phyloP scores from a whole-genome alignment of 2,329 filamentous ascomycete species.

The Phialophora verrucosa region DNA sequence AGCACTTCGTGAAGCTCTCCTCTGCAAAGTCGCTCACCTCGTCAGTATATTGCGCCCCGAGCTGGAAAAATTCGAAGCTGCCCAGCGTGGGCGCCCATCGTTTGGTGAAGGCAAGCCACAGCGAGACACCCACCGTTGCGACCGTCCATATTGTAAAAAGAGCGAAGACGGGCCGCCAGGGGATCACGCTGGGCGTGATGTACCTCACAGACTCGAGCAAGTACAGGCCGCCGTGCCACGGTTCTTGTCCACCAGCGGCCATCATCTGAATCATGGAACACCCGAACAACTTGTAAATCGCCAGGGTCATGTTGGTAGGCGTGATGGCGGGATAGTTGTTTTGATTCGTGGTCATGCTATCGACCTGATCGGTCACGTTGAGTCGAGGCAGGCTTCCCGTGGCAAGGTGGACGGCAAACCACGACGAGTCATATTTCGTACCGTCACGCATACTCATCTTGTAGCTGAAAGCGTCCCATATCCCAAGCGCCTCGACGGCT shows the following conservation, averaged over 20 bases:
- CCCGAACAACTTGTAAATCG: not conserved
- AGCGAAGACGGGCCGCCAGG: not conserved
- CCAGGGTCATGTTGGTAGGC: not conserved
- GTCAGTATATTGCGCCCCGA: not conserved
- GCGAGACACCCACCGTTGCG: not conserved
- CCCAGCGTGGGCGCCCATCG: constrained; percentile 1
- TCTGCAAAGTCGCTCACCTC: not conserved
- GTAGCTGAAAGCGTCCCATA: not conserved
- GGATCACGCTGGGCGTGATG: not conserved
- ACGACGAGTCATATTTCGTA: not conserved
- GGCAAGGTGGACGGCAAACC: not conserved
- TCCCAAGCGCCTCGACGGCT: not conserved
- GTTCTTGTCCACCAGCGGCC: not conserved
- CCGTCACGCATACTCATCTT: not conserved
- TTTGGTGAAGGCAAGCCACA: not conserved
- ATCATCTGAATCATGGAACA: not conserved
- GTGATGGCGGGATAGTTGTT: not conserved
- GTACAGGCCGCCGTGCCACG: not conserved
- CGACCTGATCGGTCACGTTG: not conserved
- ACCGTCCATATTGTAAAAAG: not conserved
- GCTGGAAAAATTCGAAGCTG: not conserved
- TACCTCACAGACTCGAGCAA: not conserved
- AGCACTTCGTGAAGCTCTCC: not conserved
- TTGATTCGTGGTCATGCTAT: not conserved
- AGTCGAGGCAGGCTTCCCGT: not conserved